phyloP scores from a whole-genome alignment of 371 early-diverging fungal genomes.

The Mortierella sp. region DNA sequence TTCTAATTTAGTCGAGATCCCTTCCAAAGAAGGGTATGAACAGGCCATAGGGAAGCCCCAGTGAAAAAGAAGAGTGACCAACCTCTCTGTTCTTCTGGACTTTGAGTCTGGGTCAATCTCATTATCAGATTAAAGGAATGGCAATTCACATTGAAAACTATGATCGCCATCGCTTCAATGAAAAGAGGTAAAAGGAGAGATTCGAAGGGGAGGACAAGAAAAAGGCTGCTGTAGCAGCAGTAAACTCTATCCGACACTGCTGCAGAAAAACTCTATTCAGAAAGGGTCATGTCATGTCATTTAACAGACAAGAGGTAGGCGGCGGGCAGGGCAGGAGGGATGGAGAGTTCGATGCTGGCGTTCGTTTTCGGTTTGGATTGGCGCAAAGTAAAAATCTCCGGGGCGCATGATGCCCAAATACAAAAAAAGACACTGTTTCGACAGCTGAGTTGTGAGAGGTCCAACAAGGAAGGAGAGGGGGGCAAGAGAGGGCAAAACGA shows the following conservation, averaged over 20 bases:
- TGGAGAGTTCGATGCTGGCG: neutral
- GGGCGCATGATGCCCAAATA: neutral
- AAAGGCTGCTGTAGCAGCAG: neutral
- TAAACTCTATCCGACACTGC: neutral
- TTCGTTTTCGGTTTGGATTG: conserved; percentile 13
- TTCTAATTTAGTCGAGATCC: neutral
- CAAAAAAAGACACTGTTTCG: neutral
- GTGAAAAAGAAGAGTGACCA: neutral
- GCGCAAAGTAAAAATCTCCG: conserved; percentile 7
- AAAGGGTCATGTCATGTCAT: conserved; percentile 1
- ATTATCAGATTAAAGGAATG: neutral
- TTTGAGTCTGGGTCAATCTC: neutral
- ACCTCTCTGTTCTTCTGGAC: neutral
- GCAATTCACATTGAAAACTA: neutral
- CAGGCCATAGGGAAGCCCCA: neutral
- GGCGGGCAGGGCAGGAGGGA: neutral
- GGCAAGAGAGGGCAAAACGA: neutral
- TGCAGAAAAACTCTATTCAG: neutral
- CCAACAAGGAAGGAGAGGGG: neutral
- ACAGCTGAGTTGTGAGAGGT: neutral
- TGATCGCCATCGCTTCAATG: neutral
- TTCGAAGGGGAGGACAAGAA: neutral
- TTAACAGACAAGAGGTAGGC: neutral
- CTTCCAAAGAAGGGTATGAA: conserved; percentile 11
- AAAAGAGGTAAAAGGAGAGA: neutral